Percentiles rank a stretch among this genome's conserved stretches.
Conservation (phyloP, 2,329 filamentous ascomycete genomes). For the Aspergillus pseudotamarii region DNA sequence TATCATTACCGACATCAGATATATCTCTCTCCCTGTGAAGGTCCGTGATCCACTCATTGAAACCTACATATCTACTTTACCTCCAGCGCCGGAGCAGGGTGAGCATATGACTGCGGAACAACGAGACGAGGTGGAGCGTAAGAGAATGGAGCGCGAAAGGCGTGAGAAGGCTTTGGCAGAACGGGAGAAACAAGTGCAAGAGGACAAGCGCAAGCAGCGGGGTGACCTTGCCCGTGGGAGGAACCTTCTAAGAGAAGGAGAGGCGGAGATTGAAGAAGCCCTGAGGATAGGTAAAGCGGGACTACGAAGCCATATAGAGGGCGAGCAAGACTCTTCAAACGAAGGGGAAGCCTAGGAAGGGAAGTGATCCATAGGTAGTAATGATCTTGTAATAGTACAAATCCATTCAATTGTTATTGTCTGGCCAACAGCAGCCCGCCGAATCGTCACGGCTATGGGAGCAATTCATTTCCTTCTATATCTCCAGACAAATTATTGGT, state of each 20-base stretch:
- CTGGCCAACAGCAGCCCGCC: background rate
- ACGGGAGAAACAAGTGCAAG: slow-evolving; percentile 46
- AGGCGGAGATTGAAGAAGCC: slow-evolving; percentile 48
- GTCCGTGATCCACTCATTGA: slow-evolving; percentile 45
- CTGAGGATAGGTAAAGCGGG: slow-evolving; percentile 47
- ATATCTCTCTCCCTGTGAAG: slow-evolving; percentile 44
- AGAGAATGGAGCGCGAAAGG: slow-evolving; percentile 44
- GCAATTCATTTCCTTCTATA: background rate
- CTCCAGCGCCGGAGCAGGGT: slow-evolving; percentile 39
- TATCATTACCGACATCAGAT: slow-evolving; percentile 49
- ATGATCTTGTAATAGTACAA: slow-evolving; percentile 14
- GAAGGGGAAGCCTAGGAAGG: slow-evolving; percentile 9
- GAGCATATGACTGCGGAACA: slow-evolving; percentile 41
- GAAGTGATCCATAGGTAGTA: slow-evolving; percentile 6
- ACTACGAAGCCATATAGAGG: slow-evolving; percentile 44
- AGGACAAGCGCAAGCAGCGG: slow-evolving; percentile 45
- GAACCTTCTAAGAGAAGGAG: slow-evolving; percentile 46
- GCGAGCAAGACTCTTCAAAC: slow-evolving; percentile 21
- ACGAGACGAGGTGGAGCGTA: slow-evolving; percentile 39
- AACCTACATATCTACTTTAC: slow-evolving; percentile 47
- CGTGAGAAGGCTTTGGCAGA: slow-evolving; percentile 49
- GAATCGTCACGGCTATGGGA: background rate
- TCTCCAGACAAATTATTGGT: slow-evolving; percentile 3
- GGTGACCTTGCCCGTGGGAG: slow-evolving; percentile 45
- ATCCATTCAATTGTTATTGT: slow-evolving; percentile 9